Conservation (phyloP, 768 basidiomycete genomes). For the Tephrocybe rancida region DNA sequence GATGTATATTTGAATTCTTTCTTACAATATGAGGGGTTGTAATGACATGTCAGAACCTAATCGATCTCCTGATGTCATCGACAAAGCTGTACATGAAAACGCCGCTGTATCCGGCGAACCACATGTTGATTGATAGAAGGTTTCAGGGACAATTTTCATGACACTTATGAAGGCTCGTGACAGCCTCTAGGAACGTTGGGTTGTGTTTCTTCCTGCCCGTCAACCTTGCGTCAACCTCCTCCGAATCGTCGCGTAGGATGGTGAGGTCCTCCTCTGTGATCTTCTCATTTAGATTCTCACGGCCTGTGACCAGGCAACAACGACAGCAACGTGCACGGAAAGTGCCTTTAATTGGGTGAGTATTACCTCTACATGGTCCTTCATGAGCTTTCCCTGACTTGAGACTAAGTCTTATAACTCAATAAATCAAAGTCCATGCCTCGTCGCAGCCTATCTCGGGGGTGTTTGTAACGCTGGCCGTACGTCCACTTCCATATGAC, state of each 20-base stretch:
- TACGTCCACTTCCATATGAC: conserved; percentile 18
- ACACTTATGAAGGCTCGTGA: background rate
- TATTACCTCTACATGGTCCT: background rate
- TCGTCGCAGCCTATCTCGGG: conserved; percentile 42
- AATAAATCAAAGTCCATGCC: conserved; percentile 41
- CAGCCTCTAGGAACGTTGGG: background rate
- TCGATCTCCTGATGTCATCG: too few relatives aligned
- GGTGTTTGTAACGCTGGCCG: conserved; percentile 41
- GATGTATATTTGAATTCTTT: too few relatives aligned
- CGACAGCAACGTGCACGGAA: conserved; percentile 20
- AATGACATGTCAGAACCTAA: too few relatives aligned
- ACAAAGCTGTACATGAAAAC: background rate
- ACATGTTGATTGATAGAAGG: background rate
- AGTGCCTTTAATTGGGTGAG: conserved; percentile 6
- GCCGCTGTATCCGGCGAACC: conserved; percentile 8
- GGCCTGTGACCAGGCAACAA: conserved; percentile 16
- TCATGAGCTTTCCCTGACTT: background rate
- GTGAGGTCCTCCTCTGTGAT: conserved; percentile 7
- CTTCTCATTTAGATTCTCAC: background rate
- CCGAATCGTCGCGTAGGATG: too few relatives aligned
- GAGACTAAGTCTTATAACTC: conserved; percentile 40
- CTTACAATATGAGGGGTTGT: background rate
- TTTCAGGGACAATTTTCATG: conserved; percentile 5
- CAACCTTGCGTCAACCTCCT: background rate
- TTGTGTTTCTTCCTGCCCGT: background rate